These are phyloP conservation scores for Plantago major DNA, from an alignment of 257 asterid species.

Conservation along the genomic window DNA sequence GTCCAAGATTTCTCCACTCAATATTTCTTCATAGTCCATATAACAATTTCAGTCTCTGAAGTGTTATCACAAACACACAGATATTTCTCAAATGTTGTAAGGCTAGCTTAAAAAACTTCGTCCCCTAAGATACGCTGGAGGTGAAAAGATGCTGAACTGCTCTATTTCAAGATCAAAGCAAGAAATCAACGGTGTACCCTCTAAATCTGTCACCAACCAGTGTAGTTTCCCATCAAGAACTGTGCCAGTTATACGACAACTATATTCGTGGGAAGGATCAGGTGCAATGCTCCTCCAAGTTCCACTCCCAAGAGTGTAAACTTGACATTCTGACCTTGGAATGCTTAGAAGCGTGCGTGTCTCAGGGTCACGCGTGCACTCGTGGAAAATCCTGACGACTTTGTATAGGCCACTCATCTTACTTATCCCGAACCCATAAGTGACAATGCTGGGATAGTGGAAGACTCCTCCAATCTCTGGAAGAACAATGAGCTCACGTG, in stretches of 20 bases:
- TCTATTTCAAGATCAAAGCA: constrained; percentile 38
- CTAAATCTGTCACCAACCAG: constrained; percentile 33
- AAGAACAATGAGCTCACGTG: constrained; percentile 26
- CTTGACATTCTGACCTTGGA: constrained; percentile 20
- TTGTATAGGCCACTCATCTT: constrained; percentile 2
- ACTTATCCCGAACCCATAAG: constrained; percentile 44
- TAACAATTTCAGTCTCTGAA: constrained; percentile 21
- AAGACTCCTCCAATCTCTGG: constrained; percentile 6
- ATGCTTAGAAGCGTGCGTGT: not conserved
- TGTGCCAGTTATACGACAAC: not conserved
- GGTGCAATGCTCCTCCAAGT: constrained; percentile 26
- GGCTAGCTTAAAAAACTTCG: not conserved
- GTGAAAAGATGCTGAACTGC: constrained; percentile 15
- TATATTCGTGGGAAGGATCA: not conserved
- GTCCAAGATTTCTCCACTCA: constrained; percentile 36
- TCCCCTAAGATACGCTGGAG: constrained; percentile 1
- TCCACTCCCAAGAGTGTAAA: constrained; percentile 44
- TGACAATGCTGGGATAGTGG: constrained; percentile 4
- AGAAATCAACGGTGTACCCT: constrained; percentile 4
- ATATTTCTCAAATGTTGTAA: constrained; percentile 15
- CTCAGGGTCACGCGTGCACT: not conserved
- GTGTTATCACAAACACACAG: constrained; percentile 32
- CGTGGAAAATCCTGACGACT: constrained; percentile 22
- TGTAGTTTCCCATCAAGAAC: constrained; percentile 36
- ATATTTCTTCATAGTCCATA: constrained; percentile 49